Evolutionary conservation across 176 grass and related monocot genomes (phyloP), one percentile per base, ranked within the genome.

Genomic region (Rhipidocladum racemiflorum): DNA sequence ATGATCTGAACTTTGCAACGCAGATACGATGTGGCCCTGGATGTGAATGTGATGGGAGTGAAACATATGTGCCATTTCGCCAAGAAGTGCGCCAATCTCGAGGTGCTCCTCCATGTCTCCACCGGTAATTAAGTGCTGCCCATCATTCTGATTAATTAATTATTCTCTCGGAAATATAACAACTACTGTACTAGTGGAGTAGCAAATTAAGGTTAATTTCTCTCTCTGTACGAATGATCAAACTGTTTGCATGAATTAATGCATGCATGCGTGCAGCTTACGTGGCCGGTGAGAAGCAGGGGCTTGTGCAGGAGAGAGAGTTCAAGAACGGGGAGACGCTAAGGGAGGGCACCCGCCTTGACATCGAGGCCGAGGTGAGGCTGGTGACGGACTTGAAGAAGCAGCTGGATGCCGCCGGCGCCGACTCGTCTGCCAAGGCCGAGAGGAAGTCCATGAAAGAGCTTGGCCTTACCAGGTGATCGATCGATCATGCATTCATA

Each of bases 101-200:
- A 93, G 73, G 86, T 93, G 56, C 76, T 97, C 62, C 86, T 97
- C 67, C 94, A 97, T 61, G 94, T 97, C 18, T 97, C 94, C 86
- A 93, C 91, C 1, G 93, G 93, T 95, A 72, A 40, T 7, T 39
- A n/a, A n/a, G 38, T 39, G 7, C 7, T 39, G 38, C 8, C 24
- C 7, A 14, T 39, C 38, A 21, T 21, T 23, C 44, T 46, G 0
- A 10, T 9, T 2, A 9, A n/a, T 55, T 44, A 3, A 9, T 2
- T 2, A 21, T 8, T 54, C 51, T 50, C 5, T 17, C 46, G 13
- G 13, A 49, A 49, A 15, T 17, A 4, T 16, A 16, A 49, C 46
- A 15, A 5, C 46, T 49, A n/a, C n/a, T n/a, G n/a, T n/a, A n/a
- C n/a, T n/a, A n/a, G n/a, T n/a, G n/a, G n/a, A 1, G 4, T 16